Evolutionary conservation across 352 stramenopile species (phyloP).

Genomic region (Phytophthora constricta): DNA sequence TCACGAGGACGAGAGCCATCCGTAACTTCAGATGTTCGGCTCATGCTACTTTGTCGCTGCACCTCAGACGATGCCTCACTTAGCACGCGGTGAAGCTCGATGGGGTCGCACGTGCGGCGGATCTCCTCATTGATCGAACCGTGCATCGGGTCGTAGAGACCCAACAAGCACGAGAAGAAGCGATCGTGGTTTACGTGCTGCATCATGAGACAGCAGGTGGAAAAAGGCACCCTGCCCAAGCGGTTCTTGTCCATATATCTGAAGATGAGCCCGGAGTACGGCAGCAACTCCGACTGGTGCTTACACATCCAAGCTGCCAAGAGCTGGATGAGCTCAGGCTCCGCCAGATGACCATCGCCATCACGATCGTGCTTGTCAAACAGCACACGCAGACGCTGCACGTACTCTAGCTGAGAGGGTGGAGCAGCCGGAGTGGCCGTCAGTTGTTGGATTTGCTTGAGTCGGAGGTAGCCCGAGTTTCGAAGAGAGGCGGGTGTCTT

Average conservation of each 20-base stretch:
- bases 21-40: conserved; percentile 38
- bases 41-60: conserved; percentile 57
- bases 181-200: conserved; percentile 90
- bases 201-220: conserved; percentile 88
- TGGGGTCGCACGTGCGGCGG: conserved; percentile 58
- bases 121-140: conserved; percentile 82
- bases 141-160: conserved; percentile 83
- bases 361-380: conserved; percentile 86
- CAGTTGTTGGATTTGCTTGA: conserved; percentile 86
- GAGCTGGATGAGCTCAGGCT: conserved; percentile 77
- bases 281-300: conserved; percentile 77
- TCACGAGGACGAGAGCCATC: conserved; percentile 58
- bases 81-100: conserved; percentile 76
- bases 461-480: conserved; percentile 70
- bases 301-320: conserved; percentile 87
- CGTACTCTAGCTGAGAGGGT: conserved; percentile 82
- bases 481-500: conserved; percentile 78
- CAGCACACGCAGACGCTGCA: conserved; percentile 77
- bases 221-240: conserved; percentile 79
- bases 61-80: conserved; percentile 77
- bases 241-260: conserved; percentile 91
- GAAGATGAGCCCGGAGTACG: conserved; percentile 84
- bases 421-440: conserved; percentile 60
- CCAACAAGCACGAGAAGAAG: conserved; percentile 86
- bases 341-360: conserved; percentile 64